A percentile compares a stretch with the other conserved stretches of the same genome.
Evolutionary conservation across 805 yeast genomes (phyloP).

Genomic region (Teunomyces lycoperdinae): DNA sequence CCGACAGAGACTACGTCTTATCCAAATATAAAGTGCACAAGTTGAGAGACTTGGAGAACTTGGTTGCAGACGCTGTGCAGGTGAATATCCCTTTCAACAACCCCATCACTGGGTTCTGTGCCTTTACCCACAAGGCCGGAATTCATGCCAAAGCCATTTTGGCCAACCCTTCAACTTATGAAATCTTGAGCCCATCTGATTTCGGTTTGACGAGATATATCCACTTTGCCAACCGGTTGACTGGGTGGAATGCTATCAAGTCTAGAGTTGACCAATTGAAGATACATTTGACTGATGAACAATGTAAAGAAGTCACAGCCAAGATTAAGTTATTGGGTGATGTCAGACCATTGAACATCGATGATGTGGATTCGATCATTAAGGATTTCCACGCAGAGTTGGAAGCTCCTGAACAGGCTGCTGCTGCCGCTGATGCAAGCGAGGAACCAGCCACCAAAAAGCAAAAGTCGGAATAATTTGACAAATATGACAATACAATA

Average conservation of each 20-base stretch:
- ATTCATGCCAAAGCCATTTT: slow-evolving; percentile 61
- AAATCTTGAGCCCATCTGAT: slow-evolving; percentile 55
- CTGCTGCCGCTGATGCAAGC: slow-evolving; percentile 20
- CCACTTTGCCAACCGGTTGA: slow-evolving; percentile 58
- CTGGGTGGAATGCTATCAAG: slow-evolving; percentile 65
- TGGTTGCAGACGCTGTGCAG: slow-evolving; percentile 58
- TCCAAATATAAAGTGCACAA: slow-evolving; percentile 56
- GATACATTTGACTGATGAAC: slow-evolving; percentile 53
- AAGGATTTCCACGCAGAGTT: slow-evolving; percentile 51
- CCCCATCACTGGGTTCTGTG: slow-evolving; percentile 64
- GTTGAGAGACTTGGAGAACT: slow-evolving; percentile 55
- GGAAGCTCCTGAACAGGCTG: slow-evolving; percentile 28
- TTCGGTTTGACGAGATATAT: slow-evolving; percentile 61
- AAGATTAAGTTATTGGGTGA: slow-evolving; percentile 59
- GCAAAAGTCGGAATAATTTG: slow-evolving; percentile 26
- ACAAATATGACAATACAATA: not conserved
- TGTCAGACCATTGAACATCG: slow-evolving; percentile 56
- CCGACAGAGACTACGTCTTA: slow-evolving; percentile 56
- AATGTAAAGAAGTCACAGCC: slow-evolving; percentile 53
- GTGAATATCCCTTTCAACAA: slow-evolving; percentile 61
- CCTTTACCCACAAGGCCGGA: slow-evolving; percentile 64
- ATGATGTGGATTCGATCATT: slow-evolving; percentile 59
- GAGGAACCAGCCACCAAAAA: slow-evolving; percentile 38
- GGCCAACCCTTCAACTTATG: slow-evolving; percentile 63
- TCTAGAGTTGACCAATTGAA: slow-evolving; percentile 60